Evolutionary conservation across 78 protist species (phyloP).

Genomic region (Dictyostelium citrinum): DNA sequence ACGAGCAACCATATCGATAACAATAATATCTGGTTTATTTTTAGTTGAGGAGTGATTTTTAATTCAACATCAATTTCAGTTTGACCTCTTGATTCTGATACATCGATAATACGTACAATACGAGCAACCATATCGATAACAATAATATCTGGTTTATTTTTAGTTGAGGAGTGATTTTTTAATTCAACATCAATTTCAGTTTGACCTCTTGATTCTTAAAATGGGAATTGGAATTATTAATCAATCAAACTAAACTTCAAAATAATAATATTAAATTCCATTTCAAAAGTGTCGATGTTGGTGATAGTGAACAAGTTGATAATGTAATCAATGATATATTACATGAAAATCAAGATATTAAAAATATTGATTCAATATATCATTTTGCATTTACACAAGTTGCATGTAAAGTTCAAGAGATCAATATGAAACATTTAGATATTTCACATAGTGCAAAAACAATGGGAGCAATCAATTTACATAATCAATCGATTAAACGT

Average conservation of each 20-base stretch:
- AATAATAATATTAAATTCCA: not conserved
- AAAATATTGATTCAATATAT: constrained; percentile 22
- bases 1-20: too few species aligned
- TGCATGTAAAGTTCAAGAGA: not conserved
- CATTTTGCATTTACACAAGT: constrained; percentile 44
- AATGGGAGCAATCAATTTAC: constrained; percentile 77
- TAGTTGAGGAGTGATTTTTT: too few species aligned
- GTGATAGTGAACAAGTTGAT: not conserved
- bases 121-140: too few species aligned
- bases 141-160: too few species aligned
- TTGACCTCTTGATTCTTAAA: too few species aligned
- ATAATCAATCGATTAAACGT: constrained; percentile 4
- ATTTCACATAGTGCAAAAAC: constrained; percentile 55
- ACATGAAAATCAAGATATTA: not conserved
- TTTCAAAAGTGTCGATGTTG: not conserved
- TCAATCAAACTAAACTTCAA: not conserved
- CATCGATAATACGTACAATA: too few species aligned
- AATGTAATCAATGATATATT: not conserved
- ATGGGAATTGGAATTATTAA: constrained; percentile 10
- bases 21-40: too few species aligned
- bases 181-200: too few species aligned
- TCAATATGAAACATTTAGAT: not conserved
- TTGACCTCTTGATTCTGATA: too few species aligned
- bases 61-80: too few species aligned
- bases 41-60: too few species aligned